Evolutionary conservation across 345 rosid species (phyloP), one percentile per base, ranked within the genome.

Genomic region (Populus tremula): DNA sequence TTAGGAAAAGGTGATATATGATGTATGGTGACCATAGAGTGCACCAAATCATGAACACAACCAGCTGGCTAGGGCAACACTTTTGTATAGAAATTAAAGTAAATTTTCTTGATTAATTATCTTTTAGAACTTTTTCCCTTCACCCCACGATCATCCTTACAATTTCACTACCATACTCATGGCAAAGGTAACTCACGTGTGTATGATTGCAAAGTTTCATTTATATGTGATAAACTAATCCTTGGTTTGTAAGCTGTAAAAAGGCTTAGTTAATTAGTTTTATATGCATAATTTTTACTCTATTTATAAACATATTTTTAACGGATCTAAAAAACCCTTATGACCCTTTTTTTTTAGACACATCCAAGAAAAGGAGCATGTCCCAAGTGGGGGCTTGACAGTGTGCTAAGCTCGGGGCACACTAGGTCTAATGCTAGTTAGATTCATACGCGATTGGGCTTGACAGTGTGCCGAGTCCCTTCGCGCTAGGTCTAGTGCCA

Each of bases 361-460:
- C 0, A 0, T 3, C 1, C 36, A 33, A 4, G 5, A 0, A 0
- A 33, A 33, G 5, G 5, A 4, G 5, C 4, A 33, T 33, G 36
- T 1, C 5, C 36, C 4, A 3, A 33, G 5, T 4, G 0, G 0
- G 0, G 5, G 5, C 36, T 33, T 33, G 36, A 33, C 5, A 33
- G 0, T 0, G 1, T 33, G 4, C 1, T 1, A 33, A 33, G 4
- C 5, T 5, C 0, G 0, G 5, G 5, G 5, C 36, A 33, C 36
- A 3, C 1, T 33, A 0, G 5, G 36, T 3, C 36, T 33, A 0
- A 0, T 5, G 36, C 1, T 33, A 4, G 5, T 3, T 3, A 4
- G 35, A 31, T 31, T 0, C 2, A 4, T 31, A 31, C 33, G 0
- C 0, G 33, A 31, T 31, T 31, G 4, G 4, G 4, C 33, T 31